Conservation (phyloP, 805 yeast genomes). For the Kluyveromyces nonfermentans region DNA sequence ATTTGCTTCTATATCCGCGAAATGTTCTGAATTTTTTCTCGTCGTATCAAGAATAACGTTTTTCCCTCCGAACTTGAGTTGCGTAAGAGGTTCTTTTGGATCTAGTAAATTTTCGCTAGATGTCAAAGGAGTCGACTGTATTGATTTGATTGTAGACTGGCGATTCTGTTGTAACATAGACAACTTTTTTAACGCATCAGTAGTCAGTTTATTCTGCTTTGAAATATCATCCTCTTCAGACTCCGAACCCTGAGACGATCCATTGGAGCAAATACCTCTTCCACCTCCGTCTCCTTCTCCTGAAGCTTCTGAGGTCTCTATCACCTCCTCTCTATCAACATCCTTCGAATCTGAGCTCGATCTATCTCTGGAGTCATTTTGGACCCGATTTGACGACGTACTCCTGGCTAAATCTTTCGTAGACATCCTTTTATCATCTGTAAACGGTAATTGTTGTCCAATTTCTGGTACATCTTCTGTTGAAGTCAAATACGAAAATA, state of each 20-base stretch:
- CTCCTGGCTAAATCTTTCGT: background rate
- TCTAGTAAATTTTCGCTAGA: slow-evolving; percentile 4
- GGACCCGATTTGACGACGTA: background rate
- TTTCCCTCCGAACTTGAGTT: slow-evolving; percentile 22
- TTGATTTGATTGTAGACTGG: background rate
- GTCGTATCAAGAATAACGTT: slow-evolving; percentile 24
- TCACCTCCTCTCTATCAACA: background rate
- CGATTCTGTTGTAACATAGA: slow-evolving; percentile 19
- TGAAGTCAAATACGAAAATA: slow-evolving; percentile 15
- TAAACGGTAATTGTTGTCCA: slow-evolving; percentile 29
- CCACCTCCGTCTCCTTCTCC: background rate
- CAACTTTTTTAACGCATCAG: slow-evolving; percentile 32
- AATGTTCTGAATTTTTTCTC: slow-evolving; percentile 8
- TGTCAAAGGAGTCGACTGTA: slow-evolving; percentile 4
- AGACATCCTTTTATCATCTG: slow-evolving; percentile 20
- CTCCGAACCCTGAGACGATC: slow-evolving; percentile 12
- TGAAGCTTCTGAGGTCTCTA: background rate
- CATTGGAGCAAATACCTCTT: slow-evolving; percentile 6
- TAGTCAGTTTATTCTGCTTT: slow-evolving; percentile 30
- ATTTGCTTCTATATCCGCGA: slow-evolving; percentile 1
- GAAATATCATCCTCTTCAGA: slow-evolving; percentile 21
- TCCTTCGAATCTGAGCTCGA: background rate
- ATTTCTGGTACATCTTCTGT: slow-evolving; percentile 14
- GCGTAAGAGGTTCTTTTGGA: slow-evolving; percentile 15
- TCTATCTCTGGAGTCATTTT: background rate